Percentiles rank a stretch among this genome's conserved stretches.
Conservation (phyloP, 768 basidiomycete species). For the Lentinula boryana region DNA sequence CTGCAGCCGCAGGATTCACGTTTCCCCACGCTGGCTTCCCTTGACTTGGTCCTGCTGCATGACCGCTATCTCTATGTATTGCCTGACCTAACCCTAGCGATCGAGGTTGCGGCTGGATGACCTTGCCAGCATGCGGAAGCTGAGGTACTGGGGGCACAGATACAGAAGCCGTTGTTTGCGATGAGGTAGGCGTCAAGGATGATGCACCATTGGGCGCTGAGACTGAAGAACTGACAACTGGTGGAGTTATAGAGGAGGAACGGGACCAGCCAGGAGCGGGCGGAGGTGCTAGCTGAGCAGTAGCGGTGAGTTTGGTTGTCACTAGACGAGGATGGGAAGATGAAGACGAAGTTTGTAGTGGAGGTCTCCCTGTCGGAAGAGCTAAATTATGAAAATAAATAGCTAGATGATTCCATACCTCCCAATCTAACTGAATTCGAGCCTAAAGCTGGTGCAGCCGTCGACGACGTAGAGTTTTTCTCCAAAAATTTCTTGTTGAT, state of each 20-base stretch:
- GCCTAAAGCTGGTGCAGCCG: constrained; percentile 35
- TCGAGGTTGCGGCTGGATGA: constrained; percentile 64
- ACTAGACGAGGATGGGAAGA: constrained; percentile 74
- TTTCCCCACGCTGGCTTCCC: constrained; percentile 66
- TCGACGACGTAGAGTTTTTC: constrained; percentile 67
- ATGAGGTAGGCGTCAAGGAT: constrained; percentile 30
- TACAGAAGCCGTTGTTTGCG: constrained; percentile 23
- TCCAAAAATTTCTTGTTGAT: constrained; percentile 97
- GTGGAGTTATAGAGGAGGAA: constrained; percentile 66
- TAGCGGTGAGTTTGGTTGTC: constrained; percentile 79
- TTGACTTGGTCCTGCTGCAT: constrained; percentile 4
- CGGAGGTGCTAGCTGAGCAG: constrained; percentile 48
- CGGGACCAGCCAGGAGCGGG: constrained; percentile 74
- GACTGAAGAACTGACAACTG: constrained; percentile 27
- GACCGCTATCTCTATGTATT: constrained; percentile 8
- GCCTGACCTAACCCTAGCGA: constrained; percentile 20
- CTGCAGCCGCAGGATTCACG: constrained; percentile 31
- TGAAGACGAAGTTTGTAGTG: constrained; percentile 37
- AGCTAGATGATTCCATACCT: constrained; percentile 36
- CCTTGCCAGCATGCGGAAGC: constrained; percentile 53
- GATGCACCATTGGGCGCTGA: constrained; percentile 42
- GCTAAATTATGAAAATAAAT: constrained; percentile 15
- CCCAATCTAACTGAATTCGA: constrained; percentile 44
- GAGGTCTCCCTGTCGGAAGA: constrained; percentile 46
- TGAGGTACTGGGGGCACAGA: constrained; percentile 35